phyloP scores from a whole-genome alignment of 257 asterid species.

The Solanum chmielewskii region DNA sequence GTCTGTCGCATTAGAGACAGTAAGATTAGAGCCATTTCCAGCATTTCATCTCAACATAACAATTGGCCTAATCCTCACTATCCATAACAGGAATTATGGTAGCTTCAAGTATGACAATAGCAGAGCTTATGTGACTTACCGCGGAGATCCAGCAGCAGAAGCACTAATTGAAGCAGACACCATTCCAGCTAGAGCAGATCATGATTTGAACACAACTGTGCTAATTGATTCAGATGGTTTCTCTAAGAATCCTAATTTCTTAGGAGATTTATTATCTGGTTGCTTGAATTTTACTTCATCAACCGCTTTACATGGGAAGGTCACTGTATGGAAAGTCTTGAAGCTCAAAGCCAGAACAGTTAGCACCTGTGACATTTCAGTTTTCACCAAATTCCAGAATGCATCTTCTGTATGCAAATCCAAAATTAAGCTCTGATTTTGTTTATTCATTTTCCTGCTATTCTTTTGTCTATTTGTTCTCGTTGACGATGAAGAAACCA shows the following conservation, averaged over 20 bases:
- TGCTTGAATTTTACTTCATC: constrained; percentile 44
- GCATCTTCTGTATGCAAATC: constrained; percentile 32
- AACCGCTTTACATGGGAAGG: constrained; percentile 32
- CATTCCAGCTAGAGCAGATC: constrained; percentile 38
- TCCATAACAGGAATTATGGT: constrained; percentile 39
- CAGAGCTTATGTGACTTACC: constrained; percentile 24
- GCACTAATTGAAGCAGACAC: constrained; percentile 25
- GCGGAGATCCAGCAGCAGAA: constrained; percentile 23
- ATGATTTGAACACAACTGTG: constrained; percentile 21
- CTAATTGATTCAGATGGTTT: constrained; percentile 11
- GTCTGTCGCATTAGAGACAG: constrained; percentile 17
- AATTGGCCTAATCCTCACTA: constrained; percentile 26
- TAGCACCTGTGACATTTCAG: constrained; percentile 38
- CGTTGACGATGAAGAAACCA: not conserved
- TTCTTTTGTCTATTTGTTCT: not conserved
- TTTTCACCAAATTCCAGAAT: constrained; percentile 14
- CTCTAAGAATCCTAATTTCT: constrained; percentile 9
- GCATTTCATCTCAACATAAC: constrained; percentile 31
- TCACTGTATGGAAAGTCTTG: constrained; percentile 25
- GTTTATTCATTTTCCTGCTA: not conserved
- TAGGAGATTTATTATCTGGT: constrained; percentile 14
- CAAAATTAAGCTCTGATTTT: constrained; percentile 11
- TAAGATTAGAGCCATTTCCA: constrained; percentile 5
- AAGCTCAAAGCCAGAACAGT: constrained; percentile 25
- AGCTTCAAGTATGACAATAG: constrained; percentile 33